Percentiles rank a stretch among this genome's conserved stretches.
These are phyloP conservation scores for Brassica juncea DNA, from an alignment of 345 rosid species.

Conservation along the genomic window DNA sequence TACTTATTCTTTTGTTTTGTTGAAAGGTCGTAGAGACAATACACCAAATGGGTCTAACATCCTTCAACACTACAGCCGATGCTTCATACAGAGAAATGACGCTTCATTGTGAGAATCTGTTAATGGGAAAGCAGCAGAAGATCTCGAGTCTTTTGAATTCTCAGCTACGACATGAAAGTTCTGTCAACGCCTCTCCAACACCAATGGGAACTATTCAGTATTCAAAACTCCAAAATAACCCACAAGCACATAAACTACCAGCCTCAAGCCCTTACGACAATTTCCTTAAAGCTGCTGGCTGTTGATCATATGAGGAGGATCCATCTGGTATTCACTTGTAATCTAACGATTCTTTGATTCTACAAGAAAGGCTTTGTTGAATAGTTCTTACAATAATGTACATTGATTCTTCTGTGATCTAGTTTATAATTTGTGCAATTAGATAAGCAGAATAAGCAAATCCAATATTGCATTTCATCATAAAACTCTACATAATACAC, in stretches of 20 bases:
- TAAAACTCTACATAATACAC: conserved; percentile 23
- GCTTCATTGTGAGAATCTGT: conserved; percentile 75
- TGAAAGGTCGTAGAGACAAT: conserved; percentile 71
- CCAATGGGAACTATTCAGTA: conserved; percentile 29
- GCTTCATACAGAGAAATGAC: conserved; percentile 86
- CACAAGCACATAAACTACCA: conserved; percentile 36
- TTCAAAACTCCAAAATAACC: conserved; percentile 30
- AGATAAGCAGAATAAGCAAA: not conserved
- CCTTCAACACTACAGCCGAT: conserved; percentile 71
- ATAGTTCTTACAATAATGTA: conserved; percentile 14
- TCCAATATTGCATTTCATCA: conserved; percentile 13
- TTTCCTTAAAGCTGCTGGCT: conserved; percentile 48
- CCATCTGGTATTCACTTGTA: conserved; percentile 21
- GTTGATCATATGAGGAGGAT: conserved; percentile 30
- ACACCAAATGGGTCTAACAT: conserved; percentile 74
- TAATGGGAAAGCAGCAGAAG: conserved; percentile 77
- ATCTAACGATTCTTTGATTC: conserved; percentile 22
- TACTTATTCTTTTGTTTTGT: conserved; percentile 14
- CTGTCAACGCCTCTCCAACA: conserved; percentile 30
- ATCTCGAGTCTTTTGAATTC: conserved; percentile 71
- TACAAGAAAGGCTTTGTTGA: not conserved
- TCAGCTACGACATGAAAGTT: conserved; percentile 60
- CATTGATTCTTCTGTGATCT: conserved; percentile 8
- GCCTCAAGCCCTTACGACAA: conserved; percentile 44
- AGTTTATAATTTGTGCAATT: conserved; percentile 2